These are phyloP conservation scores for cucumber (Cucumis sativus) DNA, from an alignment of 306 rosid genomes.

Conservation along the genomic window DNA sequence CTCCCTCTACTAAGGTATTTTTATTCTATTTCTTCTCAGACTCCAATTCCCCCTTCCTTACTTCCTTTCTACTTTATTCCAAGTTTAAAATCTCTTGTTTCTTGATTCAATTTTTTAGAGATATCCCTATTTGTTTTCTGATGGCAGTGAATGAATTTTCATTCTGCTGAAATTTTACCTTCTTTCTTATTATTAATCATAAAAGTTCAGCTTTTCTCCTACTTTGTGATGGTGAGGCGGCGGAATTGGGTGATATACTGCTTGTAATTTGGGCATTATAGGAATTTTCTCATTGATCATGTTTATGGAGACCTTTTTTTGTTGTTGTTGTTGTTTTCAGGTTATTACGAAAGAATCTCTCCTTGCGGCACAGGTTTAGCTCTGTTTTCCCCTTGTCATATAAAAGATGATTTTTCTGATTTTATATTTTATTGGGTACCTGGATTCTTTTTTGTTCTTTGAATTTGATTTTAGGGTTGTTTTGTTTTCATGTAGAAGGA, in stretches of 20 bases:
- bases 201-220: neutral
- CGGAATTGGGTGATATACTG: neutral
- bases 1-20: constrained; percentile 56
- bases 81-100: neutral
- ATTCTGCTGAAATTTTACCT: neutral
- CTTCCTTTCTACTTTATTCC: neutral
- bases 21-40: constrained; percentile 7
- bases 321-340: constrained; percentile 19
- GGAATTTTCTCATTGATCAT: neutral
- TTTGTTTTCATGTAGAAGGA: constrained; percentile 39
- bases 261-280: no score
- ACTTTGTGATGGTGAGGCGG: neutral
- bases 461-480: constrained; percentile 10
- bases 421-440: neutral
- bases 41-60: neutral
- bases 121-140: neutral
- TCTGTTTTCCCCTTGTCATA: neutral
- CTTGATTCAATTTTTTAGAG: neutral
- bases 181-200: neutral
- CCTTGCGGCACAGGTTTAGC: constrained; percentile 64
- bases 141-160: neutral
- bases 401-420: neutral
- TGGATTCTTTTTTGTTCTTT: neutral
- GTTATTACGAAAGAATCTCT: constrained; percentile 71
- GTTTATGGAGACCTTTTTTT: constrained; percentile 9